A percentile compares a stretch with the other conserved stretches of the same genome.
Conservation (phyloP, 1,284 basidiomycete species). For the Singerocomus inundabilis region DNA sequence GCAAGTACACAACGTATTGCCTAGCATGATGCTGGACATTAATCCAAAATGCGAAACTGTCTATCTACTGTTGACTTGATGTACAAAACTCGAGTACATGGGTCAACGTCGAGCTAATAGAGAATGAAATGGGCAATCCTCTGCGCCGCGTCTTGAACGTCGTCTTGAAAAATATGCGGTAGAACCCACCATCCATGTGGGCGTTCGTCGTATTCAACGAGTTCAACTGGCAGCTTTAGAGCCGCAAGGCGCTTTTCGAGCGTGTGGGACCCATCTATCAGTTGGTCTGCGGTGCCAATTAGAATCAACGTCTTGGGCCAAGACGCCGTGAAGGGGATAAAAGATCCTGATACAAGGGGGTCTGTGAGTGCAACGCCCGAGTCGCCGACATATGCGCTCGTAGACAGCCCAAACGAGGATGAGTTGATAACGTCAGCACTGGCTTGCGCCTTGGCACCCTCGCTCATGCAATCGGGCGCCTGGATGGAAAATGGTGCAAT, state of each 20-base stretch:
- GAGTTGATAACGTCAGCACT: slow-evolving; percentile 9
- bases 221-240: slow-evolving; percentile 11
- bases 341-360: slow-evolving; percentile 21
- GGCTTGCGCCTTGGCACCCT: slow-evolving; percentile 1
- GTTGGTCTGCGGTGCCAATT: slow-evolving; percentile 19
- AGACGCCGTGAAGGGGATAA: slow-evolving; percentile 14
- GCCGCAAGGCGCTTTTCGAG: slow-evolving; percentile 8
- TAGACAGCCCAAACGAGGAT: fast-evolving
- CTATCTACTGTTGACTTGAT: neutral
- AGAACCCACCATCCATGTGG: slow-evolving; percentile 28
- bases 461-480: neutral
- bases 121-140: slow-evolving; percentile 19
- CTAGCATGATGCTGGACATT: neutral
- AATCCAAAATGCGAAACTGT: neutral
- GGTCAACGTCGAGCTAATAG: neutral
- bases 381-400: slow-evolving; percentile 13
- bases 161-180: slow-evolving; percentile 14
- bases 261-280: slow-evolving; percentile 13
- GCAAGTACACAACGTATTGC: neutral
- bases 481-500: slow-evolving; percentile 13
- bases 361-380: slow-evolving; percentile 8
- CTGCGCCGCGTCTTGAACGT: slow-evolving; percentile 12
- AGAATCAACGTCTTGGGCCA: slow-evolving; percentile 30
- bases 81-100: neutral
- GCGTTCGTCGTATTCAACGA: slow-evolving; percentile 27